phyloP scores from a whole-genome alignment of 768 basidiomycete genomes.

The Leccinum truebloodii region DNA sequence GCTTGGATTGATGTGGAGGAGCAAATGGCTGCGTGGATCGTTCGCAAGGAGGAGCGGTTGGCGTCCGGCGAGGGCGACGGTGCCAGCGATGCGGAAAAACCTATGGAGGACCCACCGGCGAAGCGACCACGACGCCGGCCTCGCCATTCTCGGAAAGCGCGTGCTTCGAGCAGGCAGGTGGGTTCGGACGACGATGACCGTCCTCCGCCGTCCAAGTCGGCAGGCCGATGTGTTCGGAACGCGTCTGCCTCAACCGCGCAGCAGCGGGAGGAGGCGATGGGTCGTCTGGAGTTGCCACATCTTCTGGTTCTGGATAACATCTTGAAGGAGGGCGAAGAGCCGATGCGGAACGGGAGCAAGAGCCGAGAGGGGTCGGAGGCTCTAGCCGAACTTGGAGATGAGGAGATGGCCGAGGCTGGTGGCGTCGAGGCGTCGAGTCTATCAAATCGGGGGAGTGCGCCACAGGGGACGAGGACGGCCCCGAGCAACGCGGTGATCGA shows the following conservation, averaged over 20 bases:
- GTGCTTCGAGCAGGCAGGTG: not conserved
- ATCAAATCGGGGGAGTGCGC: slow-evolving; percentile 1
- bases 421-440: not conserved
- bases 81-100: not conserved
- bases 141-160: not conserved
- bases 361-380: slow-evolving; percentile 13
- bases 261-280: slow-evolving; percentile 30
- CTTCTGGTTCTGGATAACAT: slow-evolving; percentile 39
- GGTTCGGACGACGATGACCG: not conserved
- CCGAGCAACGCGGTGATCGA: slow-evolving; percentile 29
- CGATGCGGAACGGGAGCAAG: slow-evolving; percentile 3
- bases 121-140: slow-evolving; percentile 17
- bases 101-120: not conserved
- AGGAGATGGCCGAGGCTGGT: not conserved
- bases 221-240: not conserved
- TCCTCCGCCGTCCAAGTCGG: not conserved
- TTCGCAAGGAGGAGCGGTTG: slow-evolving; percentile 11
- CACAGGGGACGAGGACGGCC: not conserved
- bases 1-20: slow-evolving; percentile 38
- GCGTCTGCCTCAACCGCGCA: not conserved
- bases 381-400: slow-evolving; percentile 5
- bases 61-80: not conserved
- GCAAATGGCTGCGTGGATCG: slow-evolving; percentile 29
- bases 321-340: slow-evolving; percentile 33
- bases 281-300: slow-evolving; percentile 29